Evolutionary conservation across 306 rosid species (phyloP).

Genomic region (Fragaria ananassa): DNA sequence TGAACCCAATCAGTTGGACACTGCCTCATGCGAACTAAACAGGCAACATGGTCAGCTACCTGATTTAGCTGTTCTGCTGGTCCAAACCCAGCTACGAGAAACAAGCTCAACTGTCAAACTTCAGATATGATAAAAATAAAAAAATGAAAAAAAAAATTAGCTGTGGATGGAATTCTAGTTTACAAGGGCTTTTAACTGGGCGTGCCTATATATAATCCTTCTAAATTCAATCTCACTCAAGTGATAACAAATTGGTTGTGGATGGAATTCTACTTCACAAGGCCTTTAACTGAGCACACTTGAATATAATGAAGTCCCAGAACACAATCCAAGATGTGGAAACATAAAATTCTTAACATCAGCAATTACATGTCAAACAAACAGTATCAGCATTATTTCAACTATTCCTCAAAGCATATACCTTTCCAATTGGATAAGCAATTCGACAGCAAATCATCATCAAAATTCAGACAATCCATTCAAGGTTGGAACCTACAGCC

Average conservation of each 20-base stretch:
- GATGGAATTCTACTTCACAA: conserved; percentile 38
- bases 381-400: neutral
- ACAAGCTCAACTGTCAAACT: too few relatives aligned
- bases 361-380: neutral
- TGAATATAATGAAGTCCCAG: conserved; percentile 72
- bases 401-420: conserved; percentile 18
- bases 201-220: neutral
- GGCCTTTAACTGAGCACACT: conserved; percentile 90
- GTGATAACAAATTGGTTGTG: conserved; percentile 12
- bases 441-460: conserved; percentile 84
- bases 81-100: too few relatives aligned
- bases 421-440: conserved; percentile 90
- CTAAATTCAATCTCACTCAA: conserved; percentile 7
- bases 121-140: too few relatives aligned
- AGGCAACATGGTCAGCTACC: too few relatives aligned
- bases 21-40: too few relatives aligned
- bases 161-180: too few relatives aligned
- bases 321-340: conserved; percentile 71
- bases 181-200: too few relatives aligned
- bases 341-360: conserved; percentile 20
- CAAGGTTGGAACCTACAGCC: conserved; percentile 85
- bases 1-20: too few relatives aligned
- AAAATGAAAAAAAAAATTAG: too few relatives aligned
- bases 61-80: too few relatives aligned
- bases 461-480: conserved; percentile 39